A percentile compares a stretch with the other conserved stretches of the same genome.
phyloP scores from a whole-genome alignment of 768 basidiomycete species.

The Termitomyces sp. region DNA sequence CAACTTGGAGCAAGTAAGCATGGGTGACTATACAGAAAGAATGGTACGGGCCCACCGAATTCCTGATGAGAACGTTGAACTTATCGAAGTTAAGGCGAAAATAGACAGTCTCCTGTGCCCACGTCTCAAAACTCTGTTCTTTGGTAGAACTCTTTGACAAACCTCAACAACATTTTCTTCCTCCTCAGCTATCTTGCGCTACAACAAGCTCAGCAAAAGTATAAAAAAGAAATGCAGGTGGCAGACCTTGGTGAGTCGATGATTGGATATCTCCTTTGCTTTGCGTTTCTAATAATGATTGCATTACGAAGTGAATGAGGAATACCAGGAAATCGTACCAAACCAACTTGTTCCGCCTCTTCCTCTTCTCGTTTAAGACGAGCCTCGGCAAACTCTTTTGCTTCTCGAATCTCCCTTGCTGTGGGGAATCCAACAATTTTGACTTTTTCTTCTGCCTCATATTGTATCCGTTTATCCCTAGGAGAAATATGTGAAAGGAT shows the following conservation, averaged over 20 bases:
- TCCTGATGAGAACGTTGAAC: conserved; percentile 83
- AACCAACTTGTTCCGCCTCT: conserved; percentile 64
- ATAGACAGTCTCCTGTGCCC: conserved; percentile 56
- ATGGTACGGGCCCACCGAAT: conserved; percentile 50
- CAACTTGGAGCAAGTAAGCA: conserved; percentile 41
- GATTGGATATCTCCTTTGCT: conserved; percentile 40
- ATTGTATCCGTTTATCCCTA: conserved; percentile 72
- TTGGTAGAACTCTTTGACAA: conserved; percentile 19
- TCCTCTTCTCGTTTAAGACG: conserved; percentile 66
- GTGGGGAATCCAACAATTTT: conserved; percentile 75
- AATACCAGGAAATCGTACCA: conserved; percentile 43
- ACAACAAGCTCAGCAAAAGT: background rate
- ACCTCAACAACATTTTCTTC: conserved; percentile 69
- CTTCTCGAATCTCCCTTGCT: conserved; percentile 70
- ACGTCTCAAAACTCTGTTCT: conserved; percentile 7
- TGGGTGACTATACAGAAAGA: background rate
- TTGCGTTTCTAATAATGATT: conserved; percentile 53
- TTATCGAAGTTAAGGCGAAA: conserved; percentile 88
- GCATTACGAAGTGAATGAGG: conserved; percentile 7
- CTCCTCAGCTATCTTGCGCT: conserved; percentile 41
- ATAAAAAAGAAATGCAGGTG: background rate
- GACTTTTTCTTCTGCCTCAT: conserved; percentile 72
- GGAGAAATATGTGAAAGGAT: conserved; percentile 74
- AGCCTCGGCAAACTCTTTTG: conserved; percentile 59
- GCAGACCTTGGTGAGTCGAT: conserved; percentile 49